Conservation (phyloP, 208 protist species). For the Leishmania gerbilli region DNA sequence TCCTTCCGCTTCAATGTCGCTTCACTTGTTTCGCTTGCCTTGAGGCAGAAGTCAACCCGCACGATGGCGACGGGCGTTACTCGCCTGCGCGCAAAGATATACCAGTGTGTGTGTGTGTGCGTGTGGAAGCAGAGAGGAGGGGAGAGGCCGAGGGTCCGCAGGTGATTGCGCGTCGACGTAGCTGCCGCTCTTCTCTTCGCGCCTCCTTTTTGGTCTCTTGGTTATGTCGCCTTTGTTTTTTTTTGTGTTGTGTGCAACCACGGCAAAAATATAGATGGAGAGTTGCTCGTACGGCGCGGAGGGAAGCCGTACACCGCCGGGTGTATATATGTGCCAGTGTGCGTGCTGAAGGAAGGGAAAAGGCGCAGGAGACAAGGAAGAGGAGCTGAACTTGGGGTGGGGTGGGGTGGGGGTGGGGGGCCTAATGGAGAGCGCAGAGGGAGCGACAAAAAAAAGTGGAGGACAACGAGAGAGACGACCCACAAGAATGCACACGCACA, state of each 20-base stretch:
- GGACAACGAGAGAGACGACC: background rate
- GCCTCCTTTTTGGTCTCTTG: background rate
- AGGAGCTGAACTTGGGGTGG: background rate
- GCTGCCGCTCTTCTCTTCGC: background rate
- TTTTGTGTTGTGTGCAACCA: background rate
- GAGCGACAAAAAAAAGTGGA: background rate
- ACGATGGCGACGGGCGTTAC: background rate
- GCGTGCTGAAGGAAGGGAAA: background rate
- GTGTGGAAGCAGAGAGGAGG: background rate
- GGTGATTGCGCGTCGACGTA: background rate
- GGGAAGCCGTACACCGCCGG: too few relatives aligned
- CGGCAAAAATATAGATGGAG: too few relatives aligned
- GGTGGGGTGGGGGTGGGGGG: background rate
- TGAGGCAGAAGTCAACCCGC: background rate
- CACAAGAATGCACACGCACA: background rate
- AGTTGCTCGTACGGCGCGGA: too few relatives aligned
- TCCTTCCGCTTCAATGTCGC: background rate
- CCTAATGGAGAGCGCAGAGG: background rate
- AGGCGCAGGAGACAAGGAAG: background rate
- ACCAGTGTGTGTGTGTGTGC: background rate
- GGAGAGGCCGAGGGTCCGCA: background rate
- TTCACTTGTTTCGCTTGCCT: background rate
- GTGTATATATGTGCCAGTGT: background rate
- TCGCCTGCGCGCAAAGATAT: background rate
- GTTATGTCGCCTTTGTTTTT: too few relatives aligned